Percentiles rank a stretch among this genome's conserved stretches.
phyloP scores from a whole-genome alignment of 2,329 filamentous ascomycete genomes.

The Triangularia setosa region DNA sequence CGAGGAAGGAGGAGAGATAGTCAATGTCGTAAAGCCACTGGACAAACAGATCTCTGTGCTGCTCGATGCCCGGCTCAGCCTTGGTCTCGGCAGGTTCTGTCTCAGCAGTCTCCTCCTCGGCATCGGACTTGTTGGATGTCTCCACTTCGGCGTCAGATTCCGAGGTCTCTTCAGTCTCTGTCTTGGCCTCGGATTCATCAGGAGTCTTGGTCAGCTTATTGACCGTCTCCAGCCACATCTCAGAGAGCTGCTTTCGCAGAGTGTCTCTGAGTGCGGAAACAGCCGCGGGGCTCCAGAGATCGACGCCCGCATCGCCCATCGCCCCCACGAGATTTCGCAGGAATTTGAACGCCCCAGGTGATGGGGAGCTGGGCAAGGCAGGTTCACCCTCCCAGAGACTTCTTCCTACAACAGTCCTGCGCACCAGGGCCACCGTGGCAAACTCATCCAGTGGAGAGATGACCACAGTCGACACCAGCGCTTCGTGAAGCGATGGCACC shows the following conservation, averaged over 20 bases:
- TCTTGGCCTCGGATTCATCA: slow-evolving; percentile 20
- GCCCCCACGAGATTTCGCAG: slow-evolving; percentile 59
- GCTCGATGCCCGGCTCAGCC: slow-evolving; percentile 15
- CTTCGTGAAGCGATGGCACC: slow-evolving; percentile 61
- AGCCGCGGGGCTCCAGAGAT: slow-evolving; percentile 75
- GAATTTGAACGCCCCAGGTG: slow-evolving; percentile 68
- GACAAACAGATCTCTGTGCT: slow-evolving; percentile 45
- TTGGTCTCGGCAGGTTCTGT: slow-evolving; percentile 11
- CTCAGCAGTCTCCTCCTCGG: slow-evolving; percentile 14
- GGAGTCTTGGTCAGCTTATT: slow-evolving; percentile 5
- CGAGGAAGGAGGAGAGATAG: slow-evolving; percentile 47
- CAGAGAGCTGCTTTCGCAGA: slow-evolving; percentile 49
- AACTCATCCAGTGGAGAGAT: slow-evolving; percentile 48
- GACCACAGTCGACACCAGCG: slow-evolving; percentile 53
- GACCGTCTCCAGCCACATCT: slow-evolving; percentile 45
- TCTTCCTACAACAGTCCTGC: slow-evolving; percentile 54
- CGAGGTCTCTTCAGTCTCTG: slow-evolving; percentile 14
- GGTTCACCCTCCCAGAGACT: slow-evolving; percentile 79
- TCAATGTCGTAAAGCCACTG: slow-evolving; percentile 62
- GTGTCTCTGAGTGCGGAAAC: slow-evolving; percentile 59
- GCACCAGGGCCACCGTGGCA: slow-evolving; percentile 37
- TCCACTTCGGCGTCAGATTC: slow-evolving; percentile 17
- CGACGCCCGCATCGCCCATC: slow-evolving; percentile 69
- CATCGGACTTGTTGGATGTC: slow-evolving; percentile 14
- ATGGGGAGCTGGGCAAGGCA: slow-evolving; percentile 72